Evolutionary conservation across 495 filamentous ascomycete species (phyloP).

Genomic region (Talaromyces wortmannii): DNA sequence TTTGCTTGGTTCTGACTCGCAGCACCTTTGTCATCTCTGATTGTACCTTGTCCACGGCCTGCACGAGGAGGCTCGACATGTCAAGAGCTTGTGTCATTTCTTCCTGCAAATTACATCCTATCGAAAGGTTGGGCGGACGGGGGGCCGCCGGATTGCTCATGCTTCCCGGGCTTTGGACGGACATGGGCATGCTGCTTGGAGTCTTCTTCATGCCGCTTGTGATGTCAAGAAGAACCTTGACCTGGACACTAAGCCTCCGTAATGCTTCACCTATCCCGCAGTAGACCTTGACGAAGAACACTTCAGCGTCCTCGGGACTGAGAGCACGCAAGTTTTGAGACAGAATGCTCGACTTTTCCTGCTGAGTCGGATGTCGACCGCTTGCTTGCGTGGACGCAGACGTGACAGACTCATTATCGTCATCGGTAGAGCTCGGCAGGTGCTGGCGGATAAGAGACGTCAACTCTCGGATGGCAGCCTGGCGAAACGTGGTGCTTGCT

Average conservation of each 20-base stretch:
- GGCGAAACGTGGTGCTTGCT: constrained; percentile 77
- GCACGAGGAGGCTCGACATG: constrained; percentile 77
- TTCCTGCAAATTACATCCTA: constrained; percentile 45
- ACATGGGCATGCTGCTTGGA: constrained; percentile 14
- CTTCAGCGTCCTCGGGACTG: constrained; percentile 77
- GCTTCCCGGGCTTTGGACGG: constrained; percentile 42
- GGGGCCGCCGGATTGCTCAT: constrained; percentile 18
- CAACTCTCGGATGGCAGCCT: constrained; percentile 79
- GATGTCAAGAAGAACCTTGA: constrained; percentile 88
- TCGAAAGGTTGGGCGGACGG: constrained; percentile 16
- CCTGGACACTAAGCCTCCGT: constrained; percentile 77
- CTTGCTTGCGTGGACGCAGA: constrained; percentile 75
- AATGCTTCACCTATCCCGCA: constrained; percentile 80
- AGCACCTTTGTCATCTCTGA: constrained; percentile 74
- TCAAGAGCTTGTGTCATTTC: constrained; percentile 80
- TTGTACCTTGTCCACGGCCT: constrained; percentile 73
- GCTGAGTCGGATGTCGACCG: constrained; percentile 62
- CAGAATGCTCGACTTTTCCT: constrained; percentile 82
- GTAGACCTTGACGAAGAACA: constrained; percentile 73
- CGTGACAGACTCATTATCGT: constrained; percentile 84
- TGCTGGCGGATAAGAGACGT: constrained; percentile 77
- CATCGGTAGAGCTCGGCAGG: constrained; percentile 84
- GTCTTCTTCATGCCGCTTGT: constrained; percentile 61
- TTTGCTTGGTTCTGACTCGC: constrained; percentile 66
- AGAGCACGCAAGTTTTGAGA: constrained; percentile 84